Percentiles rank a stretch among this genome's conserved stretches.
phyloP scores from a whole-genome alignment of 2,329 filamentous ascomycete species.

The Colletotrichum agaves region DNA sequence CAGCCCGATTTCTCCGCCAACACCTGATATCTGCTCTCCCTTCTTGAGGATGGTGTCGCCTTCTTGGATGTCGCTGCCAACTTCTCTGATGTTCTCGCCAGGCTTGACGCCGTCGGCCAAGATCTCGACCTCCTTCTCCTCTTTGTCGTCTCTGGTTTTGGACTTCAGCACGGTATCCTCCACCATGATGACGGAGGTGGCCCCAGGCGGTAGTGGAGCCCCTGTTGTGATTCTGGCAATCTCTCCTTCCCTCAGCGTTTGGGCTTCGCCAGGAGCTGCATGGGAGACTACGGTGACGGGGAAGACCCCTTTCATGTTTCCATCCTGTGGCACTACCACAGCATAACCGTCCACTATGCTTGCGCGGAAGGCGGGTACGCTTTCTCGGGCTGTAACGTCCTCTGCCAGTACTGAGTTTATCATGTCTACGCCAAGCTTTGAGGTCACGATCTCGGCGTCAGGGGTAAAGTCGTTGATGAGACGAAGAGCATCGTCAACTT shows the following conservation, averaged over 20 bases:
- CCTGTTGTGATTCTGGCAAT: slow-evolving; percentile 95
- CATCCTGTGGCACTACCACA: slow-evolving; percentile 72
- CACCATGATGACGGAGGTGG: slow-evolving; percentile 95
- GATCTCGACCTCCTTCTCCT: slow-evolving; percentile 91
- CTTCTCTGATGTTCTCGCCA: slow-evolving; percentile 89
- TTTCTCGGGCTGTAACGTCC: slow-evolving; percentile 81
- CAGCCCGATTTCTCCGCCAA: slow-evolving; percentile 91
- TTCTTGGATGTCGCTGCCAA: slow-evolving; percentile 85
- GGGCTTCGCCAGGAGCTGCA: slow-evolving; percentile 77
- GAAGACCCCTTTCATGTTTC: slow-evolving; percentile 79
- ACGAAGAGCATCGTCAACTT: slow-evolving; percentile 81
- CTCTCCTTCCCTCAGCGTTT: slow-evolving; percentile 75
- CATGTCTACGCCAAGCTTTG: slow-evolving; percentile 71
- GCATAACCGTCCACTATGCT: slow-evolving; percentile 99
- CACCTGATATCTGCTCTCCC: slow-evolving; percentile 84
- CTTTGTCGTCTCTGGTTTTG: slow-evolving; percentile 80
- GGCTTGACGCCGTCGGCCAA: slow-evolving; percentile 78
- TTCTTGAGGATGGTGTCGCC: slow-evolving; percentile 77
- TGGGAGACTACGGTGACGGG: slow-evolving; percentile 90
- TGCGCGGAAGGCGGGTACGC: slow-evolving; percentile 91
- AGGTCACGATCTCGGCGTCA: slow-evolving; percentile 63
- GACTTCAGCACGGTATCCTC: slow-evolving; percentile 87
- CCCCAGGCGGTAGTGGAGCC: slow-evolving; percentile 86
- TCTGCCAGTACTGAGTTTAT: slow-evolving; percentile 84
- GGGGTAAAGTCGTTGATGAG: slow-evolving; percentile 81